These are phyloP conservation scores for Albophoma yamanashiensis DNA, from an alignment of 2,329 filamentous ascomycete species.

Conservation along the genomic window DNA sequence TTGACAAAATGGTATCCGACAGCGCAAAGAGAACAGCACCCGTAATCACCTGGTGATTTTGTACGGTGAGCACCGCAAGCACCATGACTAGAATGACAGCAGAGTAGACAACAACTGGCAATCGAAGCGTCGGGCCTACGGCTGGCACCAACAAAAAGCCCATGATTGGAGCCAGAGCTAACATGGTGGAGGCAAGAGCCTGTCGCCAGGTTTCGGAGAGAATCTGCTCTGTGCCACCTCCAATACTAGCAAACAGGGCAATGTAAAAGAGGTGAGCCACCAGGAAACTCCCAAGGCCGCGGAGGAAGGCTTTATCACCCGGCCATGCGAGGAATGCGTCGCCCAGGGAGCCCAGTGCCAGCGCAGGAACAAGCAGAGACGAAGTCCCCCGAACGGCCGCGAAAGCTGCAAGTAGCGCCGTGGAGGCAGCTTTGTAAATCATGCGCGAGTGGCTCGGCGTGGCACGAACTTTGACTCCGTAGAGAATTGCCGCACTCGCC, in stretches of 20 bases:
- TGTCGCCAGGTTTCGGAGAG: conserved; percentile 6
- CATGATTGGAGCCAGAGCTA: conserved; percentile 15
- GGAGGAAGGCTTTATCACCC: conserved; percentile 18
- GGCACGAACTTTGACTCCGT: conserved; percentile 8
- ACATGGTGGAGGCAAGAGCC: conserved; percentile 7
- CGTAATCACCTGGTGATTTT: conserved; percentile 10
- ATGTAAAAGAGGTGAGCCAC: conserved; percentile 22
- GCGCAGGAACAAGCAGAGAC: conserved; percentile 13
- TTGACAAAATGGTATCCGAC: conserved; percentile 21
- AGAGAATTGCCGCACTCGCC: conserved; percentile 7
- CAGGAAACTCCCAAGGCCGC: conserved; percentile 22
- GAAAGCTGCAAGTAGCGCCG: conserved; percentile 16
- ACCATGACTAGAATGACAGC: conserved; percentile 20
- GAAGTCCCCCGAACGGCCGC: conserved; percentile 7
- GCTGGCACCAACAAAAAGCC: conserved; percentile 14
- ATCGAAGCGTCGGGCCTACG: conserved; percentile 10
- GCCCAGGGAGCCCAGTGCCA: conserved; percentile 20
- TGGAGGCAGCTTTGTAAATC: conserved; percentile 18
- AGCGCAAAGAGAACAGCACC: conserved; percentile 20
- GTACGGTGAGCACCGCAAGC: conserved; percentile 16
- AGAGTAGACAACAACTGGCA: conserved; percentile 21
- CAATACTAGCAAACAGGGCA: conserved; percentile 11
- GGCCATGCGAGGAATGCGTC: conserved; percentile 25
- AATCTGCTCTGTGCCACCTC: conserved; percentile 4
- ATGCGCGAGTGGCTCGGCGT: conserved; percentile 16